Conservation (phyloP, 306 rosid species). For the Coriaria nepalensis region DNA sequence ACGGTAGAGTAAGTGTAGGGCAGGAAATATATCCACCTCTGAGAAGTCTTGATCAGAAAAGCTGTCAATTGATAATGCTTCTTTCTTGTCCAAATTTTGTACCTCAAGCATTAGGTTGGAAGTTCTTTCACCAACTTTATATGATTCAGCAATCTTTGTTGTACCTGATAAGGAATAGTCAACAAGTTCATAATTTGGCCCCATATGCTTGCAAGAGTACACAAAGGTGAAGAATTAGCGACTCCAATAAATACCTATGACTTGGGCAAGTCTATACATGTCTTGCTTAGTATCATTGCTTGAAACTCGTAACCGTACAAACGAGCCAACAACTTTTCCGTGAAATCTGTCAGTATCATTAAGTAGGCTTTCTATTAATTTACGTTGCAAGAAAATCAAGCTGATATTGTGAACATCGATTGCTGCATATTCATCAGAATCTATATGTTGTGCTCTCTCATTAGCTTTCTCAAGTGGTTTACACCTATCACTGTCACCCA, state of each 20-base stretch:
- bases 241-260: conserved; percentile 47
- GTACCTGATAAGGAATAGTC: conserved; percentile 46
- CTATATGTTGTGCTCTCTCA: conserved; percentile 22
- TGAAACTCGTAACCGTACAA: conserved; percentile 74
- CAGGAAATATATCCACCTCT: conserved; percentile 39
- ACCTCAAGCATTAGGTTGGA: conserved; percentile 68
- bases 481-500: conserved; percentile 36
- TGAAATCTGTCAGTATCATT: conserved; percentile 47
- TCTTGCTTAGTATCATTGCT: conserved; percentile 65
- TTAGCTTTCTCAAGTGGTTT: conserved; percentile 32
- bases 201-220: conserved; percentile 7
- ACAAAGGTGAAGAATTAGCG: conserved; percentile 7
- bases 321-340: conserved; percentile 70
- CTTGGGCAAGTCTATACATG: conserved; percentile 86
- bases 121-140: conserved; percentile 52
- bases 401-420: conserved; percentile 70
- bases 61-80: conserved; percentile 55
- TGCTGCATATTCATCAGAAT: conserved; percentile 61
- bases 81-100: conserved; percentile 69
- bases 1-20: not conserved
- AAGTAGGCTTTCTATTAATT: conserved; percentile 46
- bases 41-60: conserved; percentile 79
- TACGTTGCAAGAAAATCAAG: conserved; percentile 66
- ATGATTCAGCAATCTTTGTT: conserved; percentile 52
- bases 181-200: conserved; percentile 13